Evolutionary conservation across 2,329 filamentous ascomycete genomes (phyloP).

Genomic region (Hypoxylon sp.): DNA sequence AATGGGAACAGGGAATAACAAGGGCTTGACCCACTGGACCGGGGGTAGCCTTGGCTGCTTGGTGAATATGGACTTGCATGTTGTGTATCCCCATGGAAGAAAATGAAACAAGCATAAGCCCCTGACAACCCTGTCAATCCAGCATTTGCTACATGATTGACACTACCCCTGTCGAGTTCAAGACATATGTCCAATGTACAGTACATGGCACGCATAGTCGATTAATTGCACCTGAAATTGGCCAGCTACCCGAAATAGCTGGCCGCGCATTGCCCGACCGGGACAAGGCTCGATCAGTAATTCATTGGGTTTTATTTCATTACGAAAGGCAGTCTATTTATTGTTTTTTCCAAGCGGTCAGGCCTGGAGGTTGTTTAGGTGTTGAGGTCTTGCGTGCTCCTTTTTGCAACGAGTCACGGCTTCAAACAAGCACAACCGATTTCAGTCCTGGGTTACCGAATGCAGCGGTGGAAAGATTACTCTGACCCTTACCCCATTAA

Average conservation of each 20-base stretch:
- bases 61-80: too few species aligned
- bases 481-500: slow-evolving; percentile 10
- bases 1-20: slow-evolving; percentile 44
- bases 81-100: slow-evolving; percentile 41
- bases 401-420: background rate
- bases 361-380: slow-evolving; percentile 1
- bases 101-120: slow-evolving; percentile 53
- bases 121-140: slow-evolving; percentile 44
- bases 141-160: slow-evolving; percentile 39
- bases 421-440: slow-evolving; percentile 16
- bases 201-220: slow-evolving; percentile 43
- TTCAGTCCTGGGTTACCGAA: background rate
- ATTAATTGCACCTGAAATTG: slow-evolving; percentile 49
- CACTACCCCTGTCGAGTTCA: slow-evolving; percentile 25
- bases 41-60: slow-evolving; percentile 19
- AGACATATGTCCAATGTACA: slow-evolving; percentile 43
- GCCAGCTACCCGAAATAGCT: slow-evolving; percentile 45
- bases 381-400: slow-evolving; percentile 1
- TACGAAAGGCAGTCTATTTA: slow-evolving; percentile 5
- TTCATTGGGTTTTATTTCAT: slow-evolving; percentile 7
- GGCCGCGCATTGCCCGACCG: slow-evolving; percentile 28
- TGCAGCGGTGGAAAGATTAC: slow-evolving; percentile 8
- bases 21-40: slow-evolving; percentile 25
- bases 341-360: slow-evolving; percentile 12
- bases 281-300: slow-evolving; percentile 33